Base-by-base conservation (phyloP, 257 asterid species). In the Avicennia marina region DNA sequence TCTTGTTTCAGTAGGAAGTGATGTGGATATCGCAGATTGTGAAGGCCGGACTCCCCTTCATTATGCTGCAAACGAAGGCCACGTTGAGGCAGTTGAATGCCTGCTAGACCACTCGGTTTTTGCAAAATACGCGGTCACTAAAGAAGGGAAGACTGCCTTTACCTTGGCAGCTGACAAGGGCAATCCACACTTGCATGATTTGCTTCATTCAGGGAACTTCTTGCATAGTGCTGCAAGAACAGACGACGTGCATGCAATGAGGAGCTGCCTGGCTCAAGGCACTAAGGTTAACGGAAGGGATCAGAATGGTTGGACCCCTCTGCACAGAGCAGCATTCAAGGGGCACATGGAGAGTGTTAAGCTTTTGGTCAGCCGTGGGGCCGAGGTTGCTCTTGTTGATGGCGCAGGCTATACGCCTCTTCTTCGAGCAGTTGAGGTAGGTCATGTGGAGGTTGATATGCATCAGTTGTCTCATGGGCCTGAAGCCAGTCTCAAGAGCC, bases 261-360 rank as follows among this genome's bases (percentile, higher is more conserved):
- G 68, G 72, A 74, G 70, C 7, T 77, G 81, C 7, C n/a, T 89
- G 27, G 78, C 70, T 1, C 74, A 72, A 22, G 94, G 95, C 29
- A 85, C 87, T 1, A 66, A 74, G 22, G 84, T 78, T 26, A 74
- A 83, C 11, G 85, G 82, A 1, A 57, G 46, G 31, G 97, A 89
- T 65, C 94, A 85, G 45, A 85, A 86, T 27, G 97, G 94, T 1
- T 89, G 95, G 97, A 79, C 77, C 0, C 79, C 94, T 11, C 49
- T 89, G 72, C 95, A 89, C n/a, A 72, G 89, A 33, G 91, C 95
- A 0, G 79, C 84, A 0, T 86, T 77, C 40, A 89, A 83, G 64
- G 97, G 94, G 41, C 55, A 70, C 47, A 11, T 81, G 45, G 94
- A 89, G 67, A 69, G 84, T 56, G 87, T 78, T 8, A 74, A 71